Evolutionary conservation across 805 yeast genomes (phyloP).

Genomic region (Debaryomyces prosopidis): DNA sequence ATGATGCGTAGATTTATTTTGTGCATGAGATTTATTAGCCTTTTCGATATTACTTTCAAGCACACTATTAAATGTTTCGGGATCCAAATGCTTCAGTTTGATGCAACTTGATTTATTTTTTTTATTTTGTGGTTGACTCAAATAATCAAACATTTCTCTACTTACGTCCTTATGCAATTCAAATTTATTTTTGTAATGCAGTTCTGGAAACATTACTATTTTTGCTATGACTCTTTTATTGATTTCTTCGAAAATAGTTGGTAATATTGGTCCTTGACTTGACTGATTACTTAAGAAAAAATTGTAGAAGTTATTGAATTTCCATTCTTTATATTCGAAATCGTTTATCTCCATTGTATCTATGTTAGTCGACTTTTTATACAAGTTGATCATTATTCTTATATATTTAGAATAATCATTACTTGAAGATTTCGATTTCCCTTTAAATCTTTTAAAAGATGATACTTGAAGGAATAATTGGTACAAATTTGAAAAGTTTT

Average conservation of each 20-base stretch:
- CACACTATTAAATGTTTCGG: not conserved
- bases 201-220: conserved; percentile 19
- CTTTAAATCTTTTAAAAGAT: conserved; percentile 11
- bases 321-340: conserved; percentile 16
- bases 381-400: conserved; percentile 20
- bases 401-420: conserved; percentile 16
- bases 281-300: conserved; percentile 16
- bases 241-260: conserved; percentile 10
- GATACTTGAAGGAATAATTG: conserved; percentile 22
- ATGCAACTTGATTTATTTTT: not conserved
- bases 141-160: not conserved
- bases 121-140: not conserved
- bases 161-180: not conserved
- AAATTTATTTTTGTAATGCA: not conserved
- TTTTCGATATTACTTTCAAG: not conserved
- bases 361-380: conserved; percentile 17
- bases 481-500: conserved; percentile 19
- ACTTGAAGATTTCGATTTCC: not conserved
- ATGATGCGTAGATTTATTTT: not conserved
- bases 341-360: conserved; percentile 19
- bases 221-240: conserved; percentile 14
- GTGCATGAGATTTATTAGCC: no score
- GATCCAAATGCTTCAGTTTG: not conserved
- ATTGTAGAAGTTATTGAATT: conserved; percentile 14
- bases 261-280: conserved; percentile 14